Conservation (phyloP, 139 green algal species). For the Gonium pectorale region DNA sequence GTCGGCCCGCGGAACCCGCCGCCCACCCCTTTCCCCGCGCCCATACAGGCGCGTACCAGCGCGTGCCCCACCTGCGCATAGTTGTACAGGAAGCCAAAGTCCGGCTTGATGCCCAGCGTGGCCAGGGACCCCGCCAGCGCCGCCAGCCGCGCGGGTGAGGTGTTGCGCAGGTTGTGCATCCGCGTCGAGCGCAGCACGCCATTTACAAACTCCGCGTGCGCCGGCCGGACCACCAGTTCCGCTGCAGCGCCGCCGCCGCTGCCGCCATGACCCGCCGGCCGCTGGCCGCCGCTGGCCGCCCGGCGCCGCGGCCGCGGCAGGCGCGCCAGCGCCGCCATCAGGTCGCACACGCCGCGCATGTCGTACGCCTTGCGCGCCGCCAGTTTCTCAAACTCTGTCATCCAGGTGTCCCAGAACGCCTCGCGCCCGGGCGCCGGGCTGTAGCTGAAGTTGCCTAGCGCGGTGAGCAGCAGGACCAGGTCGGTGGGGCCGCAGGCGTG, state of each 20-base stretch:
- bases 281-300: too few species aligned
- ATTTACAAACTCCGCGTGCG: constrained; percentile 31
- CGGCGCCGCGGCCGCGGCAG: constrained; percentile 38
- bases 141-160: constrained; percentile 25
- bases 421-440: not conserved
- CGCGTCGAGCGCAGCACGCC: constrained; percentile 40
- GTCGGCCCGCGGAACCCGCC: too few species aligned
- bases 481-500: constrained; percentile 39
- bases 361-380: constrained; percentile 29
- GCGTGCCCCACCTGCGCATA: constrained; percentile 35
- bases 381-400: constrained; percentile 38
- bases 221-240: not conserved
- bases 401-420: constrained; percentile 29
- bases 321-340: constrained; percentile 28
- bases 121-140: constrained; percentile 15
- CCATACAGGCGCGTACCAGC: too few species aligned
- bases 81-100: constrained; percentile 49
- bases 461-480: constrained; percentile 28
- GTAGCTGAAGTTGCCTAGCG: constrained; percentile 46
- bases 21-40: too few species aligned
- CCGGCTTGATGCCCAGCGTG: constrained; percentile 6
- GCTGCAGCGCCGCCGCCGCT: not conserved
- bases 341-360: constrained; percentile 36
- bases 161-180: constrained; percentile 13
- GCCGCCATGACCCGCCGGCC: too few species aligned